Evolutionary conservation across 192 early-diverging fungal genomes (phyloP), one percentile per base, ranked within the genome.

Genomic region (Obelidium mucronatum): DNA sequence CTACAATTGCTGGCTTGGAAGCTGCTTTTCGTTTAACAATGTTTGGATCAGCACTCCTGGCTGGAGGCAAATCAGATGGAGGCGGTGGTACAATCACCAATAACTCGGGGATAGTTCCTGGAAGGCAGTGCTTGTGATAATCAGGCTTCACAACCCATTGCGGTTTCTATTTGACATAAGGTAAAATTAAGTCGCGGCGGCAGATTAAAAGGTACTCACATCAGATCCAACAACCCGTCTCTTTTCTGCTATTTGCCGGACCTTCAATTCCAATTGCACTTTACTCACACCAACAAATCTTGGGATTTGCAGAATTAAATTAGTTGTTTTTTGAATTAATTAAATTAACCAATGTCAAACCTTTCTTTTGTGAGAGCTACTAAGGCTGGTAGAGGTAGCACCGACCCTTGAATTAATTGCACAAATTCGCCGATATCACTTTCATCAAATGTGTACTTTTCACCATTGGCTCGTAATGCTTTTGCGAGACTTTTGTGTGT

Each of bases 191-290:
- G 24, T 6, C 0, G 19, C 8, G 44, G 44, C 19, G 5, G 42
- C 17, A 17, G 42, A 44, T 44, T 59, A 59, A 59, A 5, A 31
- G 39, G 5, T 8, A n/a, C 62, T 64, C 62, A 64, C 62, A 0
- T 64, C 62, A 64, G 62, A 39, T 40, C 62, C 62, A 35, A 40
- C 34, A 39, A 64, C 62, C 8, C 26, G 5, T 37, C 31, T 64
- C 62, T 72, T 72, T 42, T 42, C 69, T 35, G 69, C 69, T 8
- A 72, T 30, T 24, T 72, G 69, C n/a, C 69, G 33, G 36, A 72
- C 58, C 36, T 72, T 72, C 17, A 72, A 30, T 35, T 72, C 69
- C 30, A 72, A 22, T 40, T 72, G 69, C 52, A 72, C 69, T 40
- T 72, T 72, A 35, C 53, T 72, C 19, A 72, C 54, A 72, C 15